Evolutionary conservation across 2,329 filamentous ascomycete species (phyloP).

Genomic region (Sporothrix globosa): DNA sequence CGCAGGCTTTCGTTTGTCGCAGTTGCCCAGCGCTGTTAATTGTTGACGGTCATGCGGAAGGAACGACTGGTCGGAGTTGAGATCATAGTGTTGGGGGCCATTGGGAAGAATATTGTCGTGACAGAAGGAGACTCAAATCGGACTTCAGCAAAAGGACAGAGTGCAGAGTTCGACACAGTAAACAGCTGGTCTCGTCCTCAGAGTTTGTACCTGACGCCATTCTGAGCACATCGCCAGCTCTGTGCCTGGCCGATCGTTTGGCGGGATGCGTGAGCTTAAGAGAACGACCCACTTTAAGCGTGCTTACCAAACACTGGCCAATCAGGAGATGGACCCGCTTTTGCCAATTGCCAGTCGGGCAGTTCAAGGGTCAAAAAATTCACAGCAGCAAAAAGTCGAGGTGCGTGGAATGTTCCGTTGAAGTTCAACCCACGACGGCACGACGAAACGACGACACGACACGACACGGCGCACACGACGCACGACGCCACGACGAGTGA

Average conservation of each 20-base stretch:
- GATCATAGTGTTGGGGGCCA: neutral
- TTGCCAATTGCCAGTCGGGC: neutral
- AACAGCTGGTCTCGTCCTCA: too few relatives aligned
- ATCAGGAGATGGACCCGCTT: neutral
- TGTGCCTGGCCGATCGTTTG: slow-evolving; percentile 7
- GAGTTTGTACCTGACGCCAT: too few relatives aligned
- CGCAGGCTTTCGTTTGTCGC: neutral
- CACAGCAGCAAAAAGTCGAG: slow-evolving; percentile 7
- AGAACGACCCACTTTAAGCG: neutral
- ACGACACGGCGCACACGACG: neutral
- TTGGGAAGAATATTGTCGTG: neutral
- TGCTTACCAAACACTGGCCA: slow-evolving; percentile 14
- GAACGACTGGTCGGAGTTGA: neutral
- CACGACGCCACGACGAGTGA: neutral
- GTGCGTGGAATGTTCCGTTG: neutral
- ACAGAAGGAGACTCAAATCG: too few relatives aligned
- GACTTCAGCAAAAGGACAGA: too few relatives aligned
- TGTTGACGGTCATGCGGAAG: neutral
- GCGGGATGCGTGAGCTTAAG: neutral
- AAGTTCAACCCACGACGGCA: slow-evolving; percentile 15
- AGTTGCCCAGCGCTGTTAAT: neutral
- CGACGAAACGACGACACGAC: slow-evolving; percentile 16
- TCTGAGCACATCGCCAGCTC: neutral
- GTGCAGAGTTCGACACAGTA: too few relatives aligned
- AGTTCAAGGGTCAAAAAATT: slow-evolving; percentile 20